Evolutionary conservation across 208 protist genomes (phyloP), one percentile per base, ranked within the genome.

Genomic region (Strigomonas culicis): DNA sequence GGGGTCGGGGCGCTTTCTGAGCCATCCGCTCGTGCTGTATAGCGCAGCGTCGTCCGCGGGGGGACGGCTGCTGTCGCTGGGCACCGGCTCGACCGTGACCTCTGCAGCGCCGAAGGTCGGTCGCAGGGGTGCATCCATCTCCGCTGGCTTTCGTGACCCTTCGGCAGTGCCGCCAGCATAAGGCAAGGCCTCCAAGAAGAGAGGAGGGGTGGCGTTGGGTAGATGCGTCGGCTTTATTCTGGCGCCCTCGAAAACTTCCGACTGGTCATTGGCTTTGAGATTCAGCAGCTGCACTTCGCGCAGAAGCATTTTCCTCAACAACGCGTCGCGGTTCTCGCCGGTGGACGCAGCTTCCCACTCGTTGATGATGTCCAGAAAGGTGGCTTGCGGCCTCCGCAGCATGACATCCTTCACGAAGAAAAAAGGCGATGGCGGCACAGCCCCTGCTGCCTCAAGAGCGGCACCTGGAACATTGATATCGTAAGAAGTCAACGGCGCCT

Each of bases 201-300:
- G 34, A 7, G 25, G 7, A 30, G 47, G 47, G 13, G 13, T 7
- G 13, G 47, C 13, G n/a, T 52, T 28, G 47, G 47, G 25, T 28
- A 7, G 7, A 52, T 52, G 22, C 7, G 52, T 58, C 4, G 52
- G 52, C 25, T 58, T 58, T 10, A 58, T 58, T n/a, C 4, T 34
- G 30, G 24, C 52, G 13, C 6, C 4, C 11, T 32, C 30, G 17
- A 58, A 58, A 8, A 10, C 10, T 39, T 39, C 34, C 4, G 7
- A 34, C 6, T 21, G 52, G 31, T 82, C 72, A 8, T 79, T 70
- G 0, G 72, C 58, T 39, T 84, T 78, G 21, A 46, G 32, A 51
- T 88, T 88, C 4, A 88, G 75, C 59, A 88, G 39, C n/a, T 75
- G 74, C n/a, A 50, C 22, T 47, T 88, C 77, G 21, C 56, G 56